Evolutionary conservation across 768 basidiomycete genomes (phyloP).

Genomic region (Boletus insuetus): DNA sequence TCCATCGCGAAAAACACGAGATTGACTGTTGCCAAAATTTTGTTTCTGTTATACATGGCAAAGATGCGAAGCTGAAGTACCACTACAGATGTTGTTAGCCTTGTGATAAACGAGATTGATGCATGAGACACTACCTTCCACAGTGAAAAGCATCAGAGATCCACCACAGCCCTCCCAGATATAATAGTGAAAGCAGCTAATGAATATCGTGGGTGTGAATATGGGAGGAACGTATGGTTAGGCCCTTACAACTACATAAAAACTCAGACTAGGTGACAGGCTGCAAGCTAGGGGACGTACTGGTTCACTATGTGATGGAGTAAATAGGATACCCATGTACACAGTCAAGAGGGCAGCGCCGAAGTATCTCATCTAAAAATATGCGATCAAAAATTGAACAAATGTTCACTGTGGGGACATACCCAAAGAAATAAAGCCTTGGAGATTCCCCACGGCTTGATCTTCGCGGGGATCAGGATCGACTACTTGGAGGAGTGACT

Average conservation of each 20-base stretch:
- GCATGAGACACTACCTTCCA: background rate
- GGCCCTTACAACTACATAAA: background rate
- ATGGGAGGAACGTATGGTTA: background rate
- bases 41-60: constrained; percentile 1
- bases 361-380: constrained; percentile 1
- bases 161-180: background rate
- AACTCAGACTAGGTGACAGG: background rate
- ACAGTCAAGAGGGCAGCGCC: background rate
- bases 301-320: background rate
- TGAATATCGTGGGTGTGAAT: no score
- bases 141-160: background rate
- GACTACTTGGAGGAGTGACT: background rate
- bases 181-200: background rate
- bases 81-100: background rate
- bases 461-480: background rate
- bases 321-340: background rate
- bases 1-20: background rate
- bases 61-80: background rate
- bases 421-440: background rate
- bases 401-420: background rate
- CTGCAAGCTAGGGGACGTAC: background rate
- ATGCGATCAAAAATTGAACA: background rate
- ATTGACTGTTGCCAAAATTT: background rate
- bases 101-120: background rate
- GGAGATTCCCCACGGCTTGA: background rate